Percentiles rank a stretch among this genome's conserved stretches.
Evolutionary conservation across 2,329 filamentous ascomycete genomes (phyloP).

Genomic region (Phialophora chinensis): DNA sequence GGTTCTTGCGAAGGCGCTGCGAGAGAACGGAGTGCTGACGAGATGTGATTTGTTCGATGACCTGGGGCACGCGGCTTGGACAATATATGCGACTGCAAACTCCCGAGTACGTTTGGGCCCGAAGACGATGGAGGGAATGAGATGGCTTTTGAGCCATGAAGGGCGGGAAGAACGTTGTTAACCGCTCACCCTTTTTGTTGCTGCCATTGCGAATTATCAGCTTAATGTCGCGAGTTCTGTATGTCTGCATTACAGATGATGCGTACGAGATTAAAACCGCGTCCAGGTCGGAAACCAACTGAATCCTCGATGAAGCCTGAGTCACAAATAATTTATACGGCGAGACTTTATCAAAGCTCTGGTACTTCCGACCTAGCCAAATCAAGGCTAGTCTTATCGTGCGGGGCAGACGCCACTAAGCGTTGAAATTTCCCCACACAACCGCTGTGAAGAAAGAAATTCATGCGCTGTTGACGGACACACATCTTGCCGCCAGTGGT

Average conservation of each 20-base stretch:
- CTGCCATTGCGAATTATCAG: too few relatives aligned
- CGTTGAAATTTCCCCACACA: slow-evolving; percentile 6
- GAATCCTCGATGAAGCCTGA: not conserved
- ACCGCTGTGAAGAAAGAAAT: slow-evolving; percentile 3
- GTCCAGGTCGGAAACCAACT: not conserved
- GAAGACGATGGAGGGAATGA: slow-evolving; percentile 20
- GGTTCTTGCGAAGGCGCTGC: slow-evolving; percentile 15
- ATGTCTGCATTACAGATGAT: too few relatives aligned
- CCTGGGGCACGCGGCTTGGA: slow-evolving; percentile 13
- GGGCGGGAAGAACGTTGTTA: not conserved
- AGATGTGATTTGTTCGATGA: slow-evolving; percentile 7
- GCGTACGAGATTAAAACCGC: too few relatives aligned
- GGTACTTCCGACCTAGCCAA: not conserved
- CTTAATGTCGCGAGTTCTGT: too few relatives aligned
- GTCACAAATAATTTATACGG: not conserved
- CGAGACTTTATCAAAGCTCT: not conserved
- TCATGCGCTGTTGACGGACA: not conserved
- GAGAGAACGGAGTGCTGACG: slow-evolving; percentile 9
- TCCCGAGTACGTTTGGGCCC: slow-evolving; percentile 9
- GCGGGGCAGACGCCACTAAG: not conserved
- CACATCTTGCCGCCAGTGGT: not conserved
- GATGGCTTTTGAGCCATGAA: slow-evolving; percentile 8
- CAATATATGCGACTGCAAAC: slow-evolving; percentile 14
- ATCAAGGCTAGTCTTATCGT: not conserved
- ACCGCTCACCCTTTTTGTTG: not conserved